Evolutionary conservation across 371 early-diverging fungal species (phyloP).

Genomic region (Batkoa obscura): DNA sequence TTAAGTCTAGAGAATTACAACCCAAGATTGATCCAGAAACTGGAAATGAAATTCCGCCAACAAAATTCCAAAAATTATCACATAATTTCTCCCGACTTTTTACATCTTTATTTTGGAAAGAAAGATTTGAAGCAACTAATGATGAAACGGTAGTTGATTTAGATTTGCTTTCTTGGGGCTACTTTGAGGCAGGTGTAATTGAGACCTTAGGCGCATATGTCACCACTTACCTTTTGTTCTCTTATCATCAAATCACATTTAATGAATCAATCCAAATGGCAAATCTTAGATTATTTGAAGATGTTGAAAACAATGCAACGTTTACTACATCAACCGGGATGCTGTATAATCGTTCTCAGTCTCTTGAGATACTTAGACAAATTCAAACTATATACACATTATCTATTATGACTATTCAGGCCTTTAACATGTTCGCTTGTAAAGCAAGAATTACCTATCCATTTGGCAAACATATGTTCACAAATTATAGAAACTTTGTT

Average conservation of each 20-base stretch:
- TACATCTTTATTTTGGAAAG: slow-evolving; percentile 33
- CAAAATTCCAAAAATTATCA: slow-evolving; percentile 12
- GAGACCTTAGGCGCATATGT: slow-evolving; percentile 50
- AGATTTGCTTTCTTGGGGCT: slow-evolving; percentile 61
- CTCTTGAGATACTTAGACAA: slow-evolving; percentile 30
- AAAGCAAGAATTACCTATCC: slow-evolving; percentile 61
- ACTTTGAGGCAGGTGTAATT: slow-evolving; percentile 71
- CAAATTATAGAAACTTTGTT: slow-evolving; percentile 45
- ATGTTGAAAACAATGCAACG: too few species aligned
- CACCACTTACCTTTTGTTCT: slow-evolving; percentile 54
- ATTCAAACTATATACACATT: slow-evolving; percentile 70
- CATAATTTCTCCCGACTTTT: slow-evolving; percentile 22
- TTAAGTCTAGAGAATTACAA: slow-evolving; percentile 20
- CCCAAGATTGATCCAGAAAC: slow-evolving; percentile 24
- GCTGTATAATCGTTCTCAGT: slow-evolving; percentile 19
- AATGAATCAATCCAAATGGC: not conserved
- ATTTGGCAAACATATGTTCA: slow-evolving; percentile 63
- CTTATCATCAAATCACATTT: slow-evolving; percentile 20
- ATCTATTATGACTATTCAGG: slow-evolving; percentile 62
- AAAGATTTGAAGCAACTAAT: slow-evolving; percentile 37
- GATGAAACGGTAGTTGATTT: slow-evolving; percentile 76
- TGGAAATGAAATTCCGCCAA: slow-evolving; percentile 22
- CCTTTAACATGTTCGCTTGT: slow-evolving; percentile 83
- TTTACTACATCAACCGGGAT: slow-evolving; percentile 23
- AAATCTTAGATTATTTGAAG: slow-evolving; percentile 21